These are phyloP conservation scores for Umbelopsis isabellina DNA, from an alignment of 192 early-diverging fungal genomes.

Conservation along the genomic window DNA sequence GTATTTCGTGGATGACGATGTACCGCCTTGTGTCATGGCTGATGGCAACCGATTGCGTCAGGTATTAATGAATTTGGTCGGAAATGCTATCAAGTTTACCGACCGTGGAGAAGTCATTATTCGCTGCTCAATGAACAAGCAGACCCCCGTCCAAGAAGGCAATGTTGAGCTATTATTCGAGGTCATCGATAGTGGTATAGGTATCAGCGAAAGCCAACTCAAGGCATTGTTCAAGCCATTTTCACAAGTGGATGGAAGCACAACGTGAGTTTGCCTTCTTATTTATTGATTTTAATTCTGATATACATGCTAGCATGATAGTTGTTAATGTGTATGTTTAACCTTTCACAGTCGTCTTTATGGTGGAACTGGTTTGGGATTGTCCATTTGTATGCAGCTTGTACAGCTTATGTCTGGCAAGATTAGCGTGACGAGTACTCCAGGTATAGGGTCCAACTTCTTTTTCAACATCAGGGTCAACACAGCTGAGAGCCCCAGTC, in stretches of 20 bases:
- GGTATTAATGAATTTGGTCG: conserved; percentile 73
- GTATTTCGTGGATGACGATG: conserved; percentile 56
- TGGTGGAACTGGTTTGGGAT: conserved; percentile 65
- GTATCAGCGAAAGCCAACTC: conserved; percentile 51
- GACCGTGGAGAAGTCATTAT: conserved; percentile 58
- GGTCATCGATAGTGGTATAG: conserved; percentile 59
- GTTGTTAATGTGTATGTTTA: background rate
- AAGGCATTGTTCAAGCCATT: conserved; percentile 63
- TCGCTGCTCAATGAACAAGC: conserved; percentile 44
- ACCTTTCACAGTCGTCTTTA: conserved; percentile 49
- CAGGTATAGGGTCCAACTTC: conserved; percentile 52
- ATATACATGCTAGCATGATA: background rate
- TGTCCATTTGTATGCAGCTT: conserved; percentile 62
- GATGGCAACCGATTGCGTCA: conserved; percentile 73
- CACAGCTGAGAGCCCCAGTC: conserved; percentile 11
- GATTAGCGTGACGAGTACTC: conserved; percentile 47
- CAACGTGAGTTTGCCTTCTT: conserved; percentile 45
- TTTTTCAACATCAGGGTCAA: conserved; percentile 49
- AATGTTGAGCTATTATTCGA: conserved; percentile 40
- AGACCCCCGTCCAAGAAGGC: conserved; percentile 19
- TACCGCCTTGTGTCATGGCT: conserved; percentile 63
- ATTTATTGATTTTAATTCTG: background rate
- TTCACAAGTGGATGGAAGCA: conserved; percentile 67
- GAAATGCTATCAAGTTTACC: conserved; percentile 78
- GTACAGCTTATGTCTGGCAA: conserved; percentile 65